Conservation (phyloP, 495 filamentous ascomycete species). For the Penicillium tannophilum region DNA sequence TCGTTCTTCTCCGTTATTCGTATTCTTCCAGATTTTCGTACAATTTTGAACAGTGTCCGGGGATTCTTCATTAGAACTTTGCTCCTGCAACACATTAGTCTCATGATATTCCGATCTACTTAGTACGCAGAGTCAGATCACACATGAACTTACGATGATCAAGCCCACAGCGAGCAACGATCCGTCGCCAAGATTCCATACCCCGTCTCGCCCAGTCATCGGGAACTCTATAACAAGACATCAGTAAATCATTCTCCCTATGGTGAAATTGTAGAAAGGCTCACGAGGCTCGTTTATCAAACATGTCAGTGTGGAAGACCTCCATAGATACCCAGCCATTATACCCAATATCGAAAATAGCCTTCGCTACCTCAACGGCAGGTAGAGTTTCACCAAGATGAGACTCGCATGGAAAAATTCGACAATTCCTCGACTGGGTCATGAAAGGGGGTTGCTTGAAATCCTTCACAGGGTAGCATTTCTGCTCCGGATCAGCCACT, state of each 20-base stretch:
- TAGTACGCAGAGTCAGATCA: no score
- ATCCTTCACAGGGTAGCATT: conserved; percentile 18
- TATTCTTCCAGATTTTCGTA: no score
- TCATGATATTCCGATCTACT: not conserved
- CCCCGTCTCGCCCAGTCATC: conserved; percentile 14
- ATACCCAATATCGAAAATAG: conserved; percentile 18
- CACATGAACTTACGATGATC: not conserved
- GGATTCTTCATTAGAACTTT: not conserved
- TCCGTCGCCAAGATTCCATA: conserved; percentile 11
- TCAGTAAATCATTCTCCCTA: not conserved
- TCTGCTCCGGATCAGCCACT: conserved; percentile 66
- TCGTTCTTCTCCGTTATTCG: no score
- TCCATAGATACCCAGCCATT: conserved; percentile 17
- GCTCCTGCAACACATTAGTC: not conserved
- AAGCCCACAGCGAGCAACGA: conserved; percentile 10
- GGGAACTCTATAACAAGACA: conserved; percentile 3
- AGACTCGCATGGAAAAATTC: conserved; percentile 70
- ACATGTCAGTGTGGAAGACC: conserved; percentile 20
- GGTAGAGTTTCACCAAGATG: conserved; percentile 67
- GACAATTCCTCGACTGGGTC: conserved; percentile 71
- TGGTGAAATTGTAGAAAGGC: not conserved
- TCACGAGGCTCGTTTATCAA: conserved; percentile 7
- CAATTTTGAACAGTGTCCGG: no score
- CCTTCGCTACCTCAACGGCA: conserved; percentile 39
- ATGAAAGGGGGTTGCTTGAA: conserved; percentile 22